Conservation (phyloP, 495 filamentous ascomycete genomes). For the Aspergillus saccharolyticus region DNA sequence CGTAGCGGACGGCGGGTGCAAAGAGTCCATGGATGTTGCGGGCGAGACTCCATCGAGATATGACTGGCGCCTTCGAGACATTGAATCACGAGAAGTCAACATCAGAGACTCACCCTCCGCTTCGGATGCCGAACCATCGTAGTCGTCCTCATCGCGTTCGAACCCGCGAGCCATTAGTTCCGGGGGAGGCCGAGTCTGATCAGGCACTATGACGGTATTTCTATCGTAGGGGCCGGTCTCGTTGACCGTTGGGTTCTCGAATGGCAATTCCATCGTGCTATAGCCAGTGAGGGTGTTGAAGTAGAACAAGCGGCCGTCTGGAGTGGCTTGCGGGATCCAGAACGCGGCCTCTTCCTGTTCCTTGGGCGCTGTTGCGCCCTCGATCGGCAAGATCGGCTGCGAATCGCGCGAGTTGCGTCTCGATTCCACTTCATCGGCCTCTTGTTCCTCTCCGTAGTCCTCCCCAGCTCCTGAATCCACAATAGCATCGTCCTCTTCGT, state of each 20-base stretch:
- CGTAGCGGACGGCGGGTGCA: conserved; percentile 57
- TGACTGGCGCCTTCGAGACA: conserved; percentile 58
- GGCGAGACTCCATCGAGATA: conserved; percentile 75
- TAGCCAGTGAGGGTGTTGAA: conserved; percentile 95
- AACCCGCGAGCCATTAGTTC: conserved; percentile 87
- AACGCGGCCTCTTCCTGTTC: conserved; percentile 88
- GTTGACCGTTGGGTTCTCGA: conserved; percentile 78
- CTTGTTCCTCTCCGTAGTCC: conserved; percentile 65
- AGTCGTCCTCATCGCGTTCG: conserved; percentile 75
- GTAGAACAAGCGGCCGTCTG: conserved; percentile 90
- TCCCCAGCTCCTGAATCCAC: conserved; percentile 55
- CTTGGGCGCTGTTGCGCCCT: conserved; percentile 53
- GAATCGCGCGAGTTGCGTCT: conserved; percentile 53
- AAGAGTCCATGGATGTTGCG: conserved; percentile 86
- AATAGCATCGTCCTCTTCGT: conserved; percentile 51
- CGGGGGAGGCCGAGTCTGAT: conserved; percentile 85
- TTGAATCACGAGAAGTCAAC: conserved; percentile 52
- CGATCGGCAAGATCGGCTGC: conserved; percentile 58
- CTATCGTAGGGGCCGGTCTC: conserved; percentile 85
- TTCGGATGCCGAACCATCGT: conserved; percentile 84
- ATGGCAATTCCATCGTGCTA: conserved; percentile 86
- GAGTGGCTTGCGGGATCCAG: conserved; percentile 97
- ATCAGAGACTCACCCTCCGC: conserved; percentile 64
- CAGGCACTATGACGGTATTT: conserved; percentile 80
- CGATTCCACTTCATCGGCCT: conserved; percentile 62